phyloP scores from a whole-genome alignment of 176 grass and related monocot species.

The Eremochloa ophiuroides region DNA sequence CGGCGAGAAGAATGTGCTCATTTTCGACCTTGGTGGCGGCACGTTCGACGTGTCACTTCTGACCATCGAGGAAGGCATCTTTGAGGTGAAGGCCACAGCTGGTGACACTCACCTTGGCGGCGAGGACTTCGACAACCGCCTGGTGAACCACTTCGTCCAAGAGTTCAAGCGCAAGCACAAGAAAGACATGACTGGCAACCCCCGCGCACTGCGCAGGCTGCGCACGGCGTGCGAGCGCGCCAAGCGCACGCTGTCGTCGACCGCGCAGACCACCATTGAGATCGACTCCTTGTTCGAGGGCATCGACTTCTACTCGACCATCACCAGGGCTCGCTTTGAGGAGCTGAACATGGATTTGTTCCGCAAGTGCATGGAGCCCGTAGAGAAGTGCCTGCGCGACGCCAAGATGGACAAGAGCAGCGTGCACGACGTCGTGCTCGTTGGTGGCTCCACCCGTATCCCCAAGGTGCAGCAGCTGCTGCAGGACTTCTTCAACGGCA shows the following conservation, averaged over 20 bases:
- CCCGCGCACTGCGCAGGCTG: constrained; percentile 33
- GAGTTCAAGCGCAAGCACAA: constrained; percentile 64
- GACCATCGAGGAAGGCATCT: constrained; percentile 70
- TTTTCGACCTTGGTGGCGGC: constrained; percentile 56
- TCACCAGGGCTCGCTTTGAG: constrained; percentile 77
- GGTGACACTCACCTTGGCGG: constrained; percentile 59
- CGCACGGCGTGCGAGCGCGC: constrained; percentile 80
- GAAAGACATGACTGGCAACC: constrained; percentile 59
- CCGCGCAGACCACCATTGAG: constrained; percentile 87
- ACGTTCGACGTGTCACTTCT: constrained; percentile 60
- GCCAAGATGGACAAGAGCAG: constrained; percentile 96
- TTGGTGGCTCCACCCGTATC: constrained; percentile 85
- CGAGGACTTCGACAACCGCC: constrained; percentile 64
- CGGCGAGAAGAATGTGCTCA: constrained; percentile 58
- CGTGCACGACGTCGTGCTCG: constrained; percentile 83
- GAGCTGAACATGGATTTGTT: constrained; percentile 98
- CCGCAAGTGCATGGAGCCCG: constrained; percentile 89
- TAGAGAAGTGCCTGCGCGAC: constrained; percentile 93
- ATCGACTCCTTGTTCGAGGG: constrained; percentile 90
- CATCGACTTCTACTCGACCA: constrained; percentile 88
- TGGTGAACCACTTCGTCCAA: constrained; percentile 77
- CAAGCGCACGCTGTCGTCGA: constrained; percentile 87
- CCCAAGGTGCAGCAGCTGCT: constrained; percentile 94
- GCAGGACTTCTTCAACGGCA: constrained; percentile 98
- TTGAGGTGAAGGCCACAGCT: constrained; percentile 59